Percentiles rank a stretch among this genome's conserved stretches.
Conservation (phyloP, 352 stramenopile species). For the Elongisporangium senticosum region DNA sequence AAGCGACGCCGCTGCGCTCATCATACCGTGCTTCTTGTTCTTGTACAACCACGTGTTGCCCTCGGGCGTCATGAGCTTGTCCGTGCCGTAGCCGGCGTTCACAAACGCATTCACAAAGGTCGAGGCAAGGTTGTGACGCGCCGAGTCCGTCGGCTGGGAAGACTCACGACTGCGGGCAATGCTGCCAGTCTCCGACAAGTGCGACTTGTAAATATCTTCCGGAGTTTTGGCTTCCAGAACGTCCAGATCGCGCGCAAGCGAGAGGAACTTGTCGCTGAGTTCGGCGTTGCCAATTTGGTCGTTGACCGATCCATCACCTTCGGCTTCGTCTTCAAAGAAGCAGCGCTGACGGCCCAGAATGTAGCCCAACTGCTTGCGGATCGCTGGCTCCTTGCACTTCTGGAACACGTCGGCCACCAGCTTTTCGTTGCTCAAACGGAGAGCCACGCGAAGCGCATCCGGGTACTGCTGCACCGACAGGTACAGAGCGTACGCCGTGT, state of each 20-base stretch:
- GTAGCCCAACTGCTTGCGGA: slow-evolving; percentile 92
- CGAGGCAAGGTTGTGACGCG: slow-evolving; percentile 97
- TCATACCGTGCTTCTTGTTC: slow-evolving; percentile 99
- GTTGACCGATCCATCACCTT: slow-evolving; percentile 87
- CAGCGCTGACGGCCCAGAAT: slow-evolving; percentile 94
- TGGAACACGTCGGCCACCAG: slow-evolving; percentile 75
- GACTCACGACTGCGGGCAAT: slow-evolving; percentile 67
- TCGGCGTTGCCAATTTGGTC: slow-evolving; percentile 97
- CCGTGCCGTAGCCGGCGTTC: slow-evolving; percentile 97
- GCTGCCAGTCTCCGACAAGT: slow-evolving; percentile 94
- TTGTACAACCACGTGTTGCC: slow-evolving; percentile 99
- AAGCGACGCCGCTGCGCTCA: slow-evolving; percentile 96
- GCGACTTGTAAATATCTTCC: slow-evolving; percentile 99
- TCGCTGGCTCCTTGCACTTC: slow-evolving; percentile 58
- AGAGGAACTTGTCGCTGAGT: slow-evolving; percentile 95
- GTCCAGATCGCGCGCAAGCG: slow-evolving; percentile 95
- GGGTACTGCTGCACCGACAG: slow-evolving; percentile 90
- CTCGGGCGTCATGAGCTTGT: slow-evolving; percentile 94
- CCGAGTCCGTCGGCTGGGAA: slow-evolving; percentile 91
- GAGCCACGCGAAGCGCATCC: slow-evolving; percentile 95
- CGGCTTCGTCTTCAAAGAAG: slow-evolving; percentile 86
- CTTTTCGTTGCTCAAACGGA: slow-evolving; percentile 87
- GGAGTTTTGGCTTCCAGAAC: slow-evolving; percentile 96
- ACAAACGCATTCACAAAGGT: slow-evolving; percentile 99
- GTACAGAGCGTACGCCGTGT: slow-evolving; percentile 95